Conservation (phyloP, 257 asterid genomes). For the Dorcoceras hygrometricum region DNA sequence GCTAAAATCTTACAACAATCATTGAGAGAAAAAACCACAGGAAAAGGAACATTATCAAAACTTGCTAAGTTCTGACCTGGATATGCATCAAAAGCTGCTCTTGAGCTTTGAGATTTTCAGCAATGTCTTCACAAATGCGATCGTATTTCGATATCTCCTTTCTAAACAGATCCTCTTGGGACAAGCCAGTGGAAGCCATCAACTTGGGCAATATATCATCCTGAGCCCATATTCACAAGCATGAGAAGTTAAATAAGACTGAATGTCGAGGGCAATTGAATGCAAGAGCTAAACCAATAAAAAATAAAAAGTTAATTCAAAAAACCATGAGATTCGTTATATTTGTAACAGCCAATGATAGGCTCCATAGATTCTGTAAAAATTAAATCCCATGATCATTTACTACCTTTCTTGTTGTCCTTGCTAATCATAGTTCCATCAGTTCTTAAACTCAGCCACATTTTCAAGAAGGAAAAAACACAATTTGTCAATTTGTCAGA, state of each 20-base stretch:
- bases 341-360: constrained; percentile 9
- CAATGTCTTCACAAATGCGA: constrained; percentile 71
- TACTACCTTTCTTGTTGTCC: background rate
- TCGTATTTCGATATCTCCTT: constrained; percentile 92
- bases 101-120: constrained; percentile 76
- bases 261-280: constrained; percentile 14
- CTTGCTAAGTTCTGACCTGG: constrained; percentile 50
- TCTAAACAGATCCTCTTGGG: constrained; percentile 90
- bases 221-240: constrained; percentile 42
- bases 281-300: constrained; percentile 1
- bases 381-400: background rate
- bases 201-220: constrained; percentile 93
- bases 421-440: constrained; percentile 7
- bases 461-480: background rate
- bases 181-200: constrained; percentile 74
- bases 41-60: background rate
- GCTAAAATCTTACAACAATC: constrained; percentile 3
- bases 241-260: constrained; percentile 20
- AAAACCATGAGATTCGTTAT: constrained; percentile 3
- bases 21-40: background rate
- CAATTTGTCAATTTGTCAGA: background rate
- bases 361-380: background rate
- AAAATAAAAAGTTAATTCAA: constrained; percentile 9
- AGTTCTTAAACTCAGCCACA: background rate
- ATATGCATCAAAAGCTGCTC: constrained; percentile 79